Evolutionary conservation across 2,329 filamentous ascomycete species (phyloP).

Genomic region (Salinomyces thailandicus): DNA sequence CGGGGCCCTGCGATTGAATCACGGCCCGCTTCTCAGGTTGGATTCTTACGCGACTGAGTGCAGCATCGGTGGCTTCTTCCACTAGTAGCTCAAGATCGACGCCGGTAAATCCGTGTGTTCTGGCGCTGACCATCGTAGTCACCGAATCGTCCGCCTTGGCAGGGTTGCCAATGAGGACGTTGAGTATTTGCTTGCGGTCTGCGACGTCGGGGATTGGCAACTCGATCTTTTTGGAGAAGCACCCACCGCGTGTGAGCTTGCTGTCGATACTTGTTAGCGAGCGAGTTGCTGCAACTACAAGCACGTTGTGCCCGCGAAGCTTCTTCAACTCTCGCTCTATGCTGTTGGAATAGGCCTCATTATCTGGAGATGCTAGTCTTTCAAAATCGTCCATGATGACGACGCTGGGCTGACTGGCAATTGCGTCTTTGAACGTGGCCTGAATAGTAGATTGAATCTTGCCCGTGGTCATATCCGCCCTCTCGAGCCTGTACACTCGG

Average conservation of each 20-base stretch:
- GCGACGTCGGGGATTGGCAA: slow-evolving; percentile 64
- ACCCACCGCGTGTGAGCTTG: slow-evolving; percentile 52
- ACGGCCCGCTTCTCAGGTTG: slow-evolving; percentile 16
- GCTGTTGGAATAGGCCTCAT: slow-evolving; percentile 31
- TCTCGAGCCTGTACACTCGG: slow-evolving; percentile 52
- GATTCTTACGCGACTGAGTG: slow-evolving; percentile 24
- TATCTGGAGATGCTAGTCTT: slow-evolving; percentile 50
- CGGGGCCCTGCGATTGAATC: slow-evolving; percentile 4
- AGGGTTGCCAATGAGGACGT: slow-evolving; percentile 43
- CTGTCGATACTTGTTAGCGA: slow-evolving; percentile 57
- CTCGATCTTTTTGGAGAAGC: slow-evolving; percentile 58
- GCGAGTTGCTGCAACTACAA: slow-evolving; percentile 67
- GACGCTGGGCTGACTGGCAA: slow-evolving; percentile 60
- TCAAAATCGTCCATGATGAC: slow-evolving; percentile 72
- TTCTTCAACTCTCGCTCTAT: slow-evolving; percentile 47
- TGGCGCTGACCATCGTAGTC: slow-evolving; percentile 48
- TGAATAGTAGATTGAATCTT: slow-evolving; percentile 45
- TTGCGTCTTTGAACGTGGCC: slow-evolving; percentile 59
- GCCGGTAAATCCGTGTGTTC: slow-evolving; percentile 80
- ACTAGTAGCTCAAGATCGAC: slow-evolving; percentile 62
- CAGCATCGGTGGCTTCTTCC: slow-evolving; percentile 38
- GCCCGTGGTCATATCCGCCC: slow-evolving; percentile 26
- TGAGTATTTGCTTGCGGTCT: slow-evolving; percentile 64
- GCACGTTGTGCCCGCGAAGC: slow-evolving; percentile 46
- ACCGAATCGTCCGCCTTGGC: slow-evolving; percentile 41